Evolutionary conservation across 768 basidiomycete species (phyloP).

Genomic region (Tephrocybe sp.): DNA sequence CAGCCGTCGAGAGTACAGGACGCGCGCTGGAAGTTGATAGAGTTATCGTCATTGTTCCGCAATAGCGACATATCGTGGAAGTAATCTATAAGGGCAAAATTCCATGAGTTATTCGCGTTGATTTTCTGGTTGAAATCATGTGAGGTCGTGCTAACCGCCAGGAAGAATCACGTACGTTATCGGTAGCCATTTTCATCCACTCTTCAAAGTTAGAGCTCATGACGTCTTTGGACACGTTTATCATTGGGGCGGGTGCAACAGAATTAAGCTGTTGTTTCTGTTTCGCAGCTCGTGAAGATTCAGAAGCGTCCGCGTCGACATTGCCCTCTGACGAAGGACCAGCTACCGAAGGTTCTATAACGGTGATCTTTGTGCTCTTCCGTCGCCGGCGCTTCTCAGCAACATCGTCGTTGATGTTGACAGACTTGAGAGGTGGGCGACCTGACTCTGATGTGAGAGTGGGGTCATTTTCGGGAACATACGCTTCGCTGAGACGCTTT

Average conservation of each 20-base stretch:
- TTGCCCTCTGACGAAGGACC: constrained; percentile 57
- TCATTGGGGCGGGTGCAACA: constrained; percentile 53
- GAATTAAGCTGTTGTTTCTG: constrained; percentile 64
- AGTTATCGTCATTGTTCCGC: constrained; percentile 89
- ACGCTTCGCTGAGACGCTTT: constrained; percentile 62
- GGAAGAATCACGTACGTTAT: constrained; percentile 67
- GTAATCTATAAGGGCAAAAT: constrained; percentile 96
- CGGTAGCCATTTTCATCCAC: constrained; percentile 99
- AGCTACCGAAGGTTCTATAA: constrained; percentile 53
- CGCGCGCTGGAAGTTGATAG: constrained; percentile 99
- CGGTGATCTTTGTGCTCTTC: constrained; percentile 68
- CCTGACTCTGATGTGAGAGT: constrained; percentile 34
- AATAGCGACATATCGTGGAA: constrained; percentile 98
- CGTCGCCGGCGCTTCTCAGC: constrained; percentile 83
- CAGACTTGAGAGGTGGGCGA: constrained; percentile 40
- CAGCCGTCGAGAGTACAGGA: constrained; percentile 97
- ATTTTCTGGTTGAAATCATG: constrained; percentile 77
- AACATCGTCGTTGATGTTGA: constrained; percentile 77
- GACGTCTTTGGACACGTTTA: constrained; percentile 72
- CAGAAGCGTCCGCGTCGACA: constrained; percentile 34
- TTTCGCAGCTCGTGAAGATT: constrained; percentile 45
- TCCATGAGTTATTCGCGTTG: constrained; percentile 96
- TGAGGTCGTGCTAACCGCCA: neutral
- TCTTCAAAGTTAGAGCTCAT: constrained; percentile 95
- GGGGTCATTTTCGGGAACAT: constrained; percentile 42